Evolutionary conservation across 2,329 filamentous ascomycete genomes (phyloP), one percentile per base, ranked within the genome.

Genomic region (Hymenoscyphus fraxineus): DNA sequence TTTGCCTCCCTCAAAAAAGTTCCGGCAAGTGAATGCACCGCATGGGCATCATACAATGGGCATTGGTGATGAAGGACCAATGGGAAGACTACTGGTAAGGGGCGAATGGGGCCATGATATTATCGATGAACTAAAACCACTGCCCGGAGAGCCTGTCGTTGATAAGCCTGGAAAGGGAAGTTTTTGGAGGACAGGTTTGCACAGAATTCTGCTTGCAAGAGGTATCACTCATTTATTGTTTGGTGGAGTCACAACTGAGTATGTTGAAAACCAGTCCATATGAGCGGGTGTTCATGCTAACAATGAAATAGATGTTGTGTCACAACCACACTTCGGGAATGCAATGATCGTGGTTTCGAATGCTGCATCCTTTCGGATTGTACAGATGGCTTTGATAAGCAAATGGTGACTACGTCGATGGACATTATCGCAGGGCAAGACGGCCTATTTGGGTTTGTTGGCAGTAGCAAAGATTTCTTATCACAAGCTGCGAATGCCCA

Each of bases 291-390:
- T 3, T 51, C 55, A 13, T n/a, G 10, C 63, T 71, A 19, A 70
- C 32, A 12, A 15, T 19, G 10, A 3, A n/a, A 13, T 19, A 74
- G 74, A 69, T 83, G 82, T 68, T 86, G 83, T 68, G 83, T 87
- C 60, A 81, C 81, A 9, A 83, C 82, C 0, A 84, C 83, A 0
- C 76, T 83, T 1, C 76, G 83, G 44, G 85, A 87, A 73, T 82
- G 82, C 39, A 83, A 83, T 64, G 85, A 87, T 69, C 80, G 85
- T n/a, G 85, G 85, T 0, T 86, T 85, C 67, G 82, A 87, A 69
- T 85, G 82, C 73, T 86, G 84, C 76, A 78, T 81, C 16, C 73
- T 83, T 22, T 76, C 74, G 6, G 79, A 83, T 68, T 82, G 78
- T 66, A 83, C 81, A 0, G 78, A 77, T 58, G 81, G 81, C 1